Conservation (phyloP, 805 yeast genomes). For the Barnettozyma wickerhamii region DNA sequence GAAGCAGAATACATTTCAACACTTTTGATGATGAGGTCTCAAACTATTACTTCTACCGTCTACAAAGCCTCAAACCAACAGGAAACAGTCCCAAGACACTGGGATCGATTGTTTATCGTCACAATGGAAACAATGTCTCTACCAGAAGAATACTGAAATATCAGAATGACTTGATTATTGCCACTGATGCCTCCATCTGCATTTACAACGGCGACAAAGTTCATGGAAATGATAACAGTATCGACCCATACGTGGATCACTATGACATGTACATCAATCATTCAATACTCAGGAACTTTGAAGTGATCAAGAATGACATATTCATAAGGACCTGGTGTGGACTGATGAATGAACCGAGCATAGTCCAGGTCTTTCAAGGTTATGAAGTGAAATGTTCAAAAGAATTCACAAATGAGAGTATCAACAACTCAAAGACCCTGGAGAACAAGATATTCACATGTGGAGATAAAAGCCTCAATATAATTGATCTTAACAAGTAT, state of each 20-base stretch:
- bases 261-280: neutral
- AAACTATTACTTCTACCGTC: slow-evolving; percentile 1
- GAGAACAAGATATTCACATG: neutral
- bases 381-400: slow-evolving; percentile 1
- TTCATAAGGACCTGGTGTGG: slow-evolving; percentile 21
- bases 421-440: slow-evolving; percentile 2
- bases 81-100: neutral
- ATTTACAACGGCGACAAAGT: neutral
- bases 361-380: slow-evolving; percentile 4
- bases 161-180: neutral
- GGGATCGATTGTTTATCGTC: neutral
- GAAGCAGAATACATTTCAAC: neutral
- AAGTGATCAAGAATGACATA: neutral
- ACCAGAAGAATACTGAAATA: slow-evolving; percentile 3
- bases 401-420: slow-evolving; percentile 2
- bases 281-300: slow-evolving; percentile 2
- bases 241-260: neutral
- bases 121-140: neutral
- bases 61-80: neutral
- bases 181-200: neutral
- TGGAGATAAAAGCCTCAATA: neutral
- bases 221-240: neutral
- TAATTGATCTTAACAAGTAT: slow-evolving; percentile 1
- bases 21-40: slow-evolving; percentile 5
- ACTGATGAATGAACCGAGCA: slow-evolving; percentile 19